Evolutionary conservation across 345 rosid species (phyloP).

Genomic region (Acer campestre): DNA sequence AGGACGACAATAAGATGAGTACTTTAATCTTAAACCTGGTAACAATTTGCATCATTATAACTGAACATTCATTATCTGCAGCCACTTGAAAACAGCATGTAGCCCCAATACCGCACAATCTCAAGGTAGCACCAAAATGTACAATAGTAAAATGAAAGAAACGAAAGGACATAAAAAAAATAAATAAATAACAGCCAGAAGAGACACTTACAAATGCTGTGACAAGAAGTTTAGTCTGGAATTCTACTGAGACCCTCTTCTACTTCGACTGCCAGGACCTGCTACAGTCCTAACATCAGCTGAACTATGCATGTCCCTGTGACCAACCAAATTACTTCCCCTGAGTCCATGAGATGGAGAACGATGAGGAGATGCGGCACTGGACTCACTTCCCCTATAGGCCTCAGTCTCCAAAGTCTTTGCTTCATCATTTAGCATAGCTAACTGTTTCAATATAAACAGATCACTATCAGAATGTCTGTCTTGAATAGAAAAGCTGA

Average conservation of each 20-base stretch:
- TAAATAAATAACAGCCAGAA: not conserved
- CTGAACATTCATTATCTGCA: not conserved
- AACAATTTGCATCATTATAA: not conserved
- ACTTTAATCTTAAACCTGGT: not conserved
- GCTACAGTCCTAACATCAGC: conserved; percentile 36
- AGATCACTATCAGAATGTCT: not conserved
- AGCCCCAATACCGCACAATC: not conserved
- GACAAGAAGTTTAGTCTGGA: conserved; percentile 6
- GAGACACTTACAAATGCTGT: conserved; percentile 29
- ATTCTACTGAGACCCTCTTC: conserved; percentile 43
- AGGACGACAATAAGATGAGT: not conserved
- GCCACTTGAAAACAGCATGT: not conserved
- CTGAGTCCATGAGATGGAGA: conserved; percentile 36
- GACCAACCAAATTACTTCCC: conserved; percentile 32
- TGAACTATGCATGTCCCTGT: conserved; percentile 39
- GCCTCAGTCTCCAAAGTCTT: conserved; percentile 61
- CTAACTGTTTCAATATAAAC: conserved; percentile 47
- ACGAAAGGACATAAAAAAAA: no score
- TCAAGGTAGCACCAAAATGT: not conserved
- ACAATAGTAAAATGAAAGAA: not conserved
- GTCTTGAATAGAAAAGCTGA: not conserved
- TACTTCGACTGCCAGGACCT: conserved; percentile 56
- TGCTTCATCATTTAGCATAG: conserved; percentile 63
- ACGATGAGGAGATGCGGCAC: conserved; percentile 40
- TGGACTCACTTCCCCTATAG: conserved; percentile 38